Base-by-base conservation (phyloP, 257 asterid species). In the Solanum acaule region DNA sequence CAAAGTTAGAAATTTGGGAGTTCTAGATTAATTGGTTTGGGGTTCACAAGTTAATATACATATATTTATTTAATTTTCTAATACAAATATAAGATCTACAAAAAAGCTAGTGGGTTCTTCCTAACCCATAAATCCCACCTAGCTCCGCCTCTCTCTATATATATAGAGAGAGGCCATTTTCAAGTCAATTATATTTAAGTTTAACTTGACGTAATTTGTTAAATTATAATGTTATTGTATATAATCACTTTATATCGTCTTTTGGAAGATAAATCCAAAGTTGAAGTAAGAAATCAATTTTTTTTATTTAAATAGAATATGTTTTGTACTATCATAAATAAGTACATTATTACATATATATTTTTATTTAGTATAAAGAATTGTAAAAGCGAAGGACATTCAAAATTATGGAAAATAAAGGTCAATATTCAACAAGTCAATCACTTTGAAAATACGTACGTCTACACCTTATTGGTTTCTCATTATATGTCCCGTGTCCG, bases 391-490 rank as follows among this genome's bases (percentile, higher is more conserved):
- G 15, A 3, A n/a, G 76, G 20, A 70, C 10, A 71, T 71, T 33
- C 42, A 71, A 73, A 35, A 18, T 10, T 35, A 31, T 33, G 4
- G 12, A 13, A 73, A 29, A 31, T 9, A 6, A 10, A 88, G 89
- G 93, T 93, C 95, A 90, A 87, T 37, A 59, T 90, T 93, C 93
- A 86, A 82, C 86, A 88, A 49, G 92, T 91, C 94, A 93, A 92
- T 84, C 42, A 63, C 86, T 63, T 88, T 88, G 90, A 86, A 88
- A 83, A 35, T 33, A 13, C 3, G 35, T 8, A 46, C 40, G 15
- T 34, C 15, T 79, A 52, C 14, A 33, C 37, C 25, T 63, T 59
- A 59, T 20, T 59, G 10, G 6, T 20, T 59, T 63, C 6, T 5
- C 14, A 10, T 23, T 63, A 0, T 10, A 0, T 23, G 31, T 16